phyloP scores from a whole-genome alignment of 2,329 filamentous ascomycete genomes.

The Ascochyta lentis region DNA sequence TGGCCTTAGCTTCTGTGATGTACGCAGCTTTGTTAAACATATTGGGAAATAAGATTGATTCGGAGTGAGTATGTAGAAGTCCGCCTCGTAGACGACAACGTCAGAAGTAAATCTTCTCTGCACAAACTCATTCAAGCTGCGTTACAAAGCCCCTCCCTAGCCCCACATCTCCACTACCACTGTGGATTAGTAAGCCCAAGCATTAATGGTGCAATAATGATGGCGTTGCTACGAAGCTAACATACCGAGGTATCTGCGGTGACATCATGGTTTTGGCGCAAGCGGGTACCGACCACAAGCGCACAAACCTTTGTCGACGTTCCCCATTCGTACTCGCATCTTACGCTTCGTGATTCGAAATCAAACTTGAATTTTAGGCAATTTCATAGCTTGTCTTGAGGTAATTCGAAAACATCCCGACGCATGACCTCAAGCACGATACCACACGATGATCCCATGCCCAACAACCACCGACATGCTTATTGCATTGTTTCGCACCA shows the following conservation, averaged over 20 bases:
- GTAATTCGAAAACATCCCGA: neutral
- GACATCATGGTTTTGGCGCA: neutral
- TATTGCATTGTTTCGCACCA: no score
- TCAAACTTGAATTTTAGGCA: neutral
- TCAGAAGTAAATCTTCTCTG: neutral
- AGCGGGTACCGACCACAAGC: neutral
- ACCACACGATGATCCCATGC: neutral
- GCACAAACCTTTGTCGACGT: neutral
- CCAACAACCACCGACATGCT: no score
- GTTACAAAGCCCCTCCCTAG: neutral
- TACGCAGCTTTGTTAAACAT: slow-evolving; percentile 46
- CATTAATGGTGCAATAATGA: neutral
- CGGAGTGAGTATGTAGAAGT: neutral
- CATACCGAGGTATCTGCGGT: slow-evolving; percentile 1
- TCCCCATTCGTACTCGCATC: neutral
- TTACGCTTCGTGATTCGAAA: neutral
- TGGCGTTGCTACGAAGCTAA: neutral
- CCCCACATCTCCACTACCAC: neutral
- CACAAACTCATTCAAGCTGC: neutral
- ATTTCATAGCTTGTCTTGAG: neutral
- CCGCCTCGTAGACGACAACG: neutral
- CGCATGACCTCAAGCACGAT: neutral
- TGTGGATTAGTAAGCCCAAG: slow-evolving; percentile 9
- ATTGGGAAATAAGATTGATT: neutral
- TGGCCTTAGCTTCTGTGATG: slow-evolving; percentile 38